Conservation (phyloP, 2,329 filamentous ascomycete genomes). For the Exophiala dermatitidis region DNA sequence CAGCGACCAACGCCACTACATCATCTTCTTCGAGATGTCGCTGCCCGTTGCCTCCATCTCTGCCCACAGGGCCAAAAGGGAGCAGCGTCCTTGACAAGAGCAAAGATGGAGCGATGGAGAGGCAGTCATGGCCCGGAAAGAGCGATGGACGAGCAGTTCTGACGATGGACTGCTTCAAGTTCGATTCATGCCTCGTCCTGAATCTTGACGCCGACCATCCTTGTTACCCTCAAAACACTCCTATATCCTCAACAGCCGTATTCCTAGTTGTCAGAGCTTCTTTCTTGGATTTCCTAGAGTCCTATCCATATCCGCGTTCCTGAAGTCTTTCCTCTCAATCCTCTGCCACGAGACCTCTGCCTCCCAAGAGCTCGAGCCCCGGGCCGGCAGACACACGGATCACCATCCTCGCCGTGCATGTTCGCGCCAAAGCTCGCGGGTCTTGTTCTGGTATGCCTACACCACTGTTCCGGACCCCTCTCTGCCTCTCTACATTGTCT, state of each 20-base stretch:
- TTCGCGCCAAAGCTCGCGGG: slow-evolving; percentile 6
- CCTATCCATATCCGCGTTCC: neutral
- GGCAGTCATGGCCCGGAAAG: neutral
- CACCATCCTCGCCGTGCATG: slow-evolving; percentile 19
- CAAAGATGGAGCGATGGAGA: neutral
- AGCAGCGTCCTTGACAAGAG: neutral
- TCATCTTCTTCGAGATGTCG: neutral
- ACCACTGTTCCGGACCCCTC: neutral
- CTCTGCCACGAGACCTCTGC: neutral
- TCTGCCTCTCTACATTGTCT: slow-evolving; percentile 3
- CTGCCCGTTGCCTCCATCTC: neutral
- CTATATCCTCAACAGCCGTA: neutral
- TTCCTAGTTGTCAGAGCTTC: slow-evolving; percentile 1
- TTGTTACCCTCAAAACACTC: neutral
- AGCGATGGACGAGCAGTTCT: neutral
- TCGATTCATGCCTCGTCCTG: neutral
- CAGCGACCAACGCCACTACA: neutral
- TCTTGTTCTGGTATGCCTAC: slow-evolving; percentile 19
- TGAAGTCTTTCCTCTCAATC: neutral
- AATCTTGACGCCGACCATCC: neutral
- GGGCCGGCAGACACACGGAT: slow-evolving; percentile 11
- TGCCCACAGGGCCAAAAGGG: neutral
- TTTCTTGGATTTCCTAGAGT: neutral
- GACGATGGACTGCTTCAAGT: neutral
- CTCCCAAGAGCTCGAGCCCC: slow-evolving; percentile 10